Base-by-base conservation (phyloP, 805 yeast species). In the Wickerhamiella occidentalis region DNA sequence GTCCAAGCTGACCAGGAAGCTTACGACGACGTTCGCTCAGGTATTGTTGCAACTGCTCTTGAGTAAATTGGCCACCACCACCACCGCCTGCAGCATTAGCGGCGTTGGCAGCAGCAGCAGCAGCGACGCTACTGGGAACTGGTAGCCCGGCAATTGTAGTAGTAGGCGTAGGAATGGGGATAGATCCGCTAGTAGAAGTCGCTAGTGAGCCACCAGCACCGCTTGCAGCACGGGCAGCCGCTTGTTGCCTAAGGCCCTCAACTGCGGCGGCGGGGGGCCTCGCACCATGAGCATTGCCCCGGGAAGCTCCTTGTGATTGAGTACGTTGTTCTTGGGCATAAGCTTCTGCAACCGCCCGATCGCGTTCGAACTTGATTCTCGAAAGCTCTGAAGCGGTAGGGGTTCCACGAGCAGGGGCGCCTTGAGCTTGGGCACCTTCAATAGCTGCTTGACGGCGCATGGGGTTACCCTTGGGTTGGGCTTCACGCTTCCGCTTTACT, bases 301-400 rank as follows among this genome's bases (percentile, higher is more conserved):
- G 18, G 19, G 38, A 33, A 7, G 26, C 5, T 23, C 38, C 38
- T 41, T 49, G 54, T 19, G 28, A n/a, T 25, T 29, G 48, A 12
- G 51, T 44, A 45, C 55, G 51, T 47, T 56, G 58, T 46, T 59
- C 67, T 52, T 59, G 64, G 2, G 58, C 58, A 47, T 65, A 63
- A 22, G 61, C 64, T 55, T 85, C 94, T 55, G 87, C 86, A 17
- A 83, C 74, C 0, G 92, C 81, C 62, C 80, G 81, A 59, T 90
- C 97, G 51, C 95, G 73, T 55, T 90, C 96, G 55, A 71, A 78
- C 64, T 90, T 90, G 68, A 92, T 67, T 53, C 77, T 77, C 0
- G 96, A 77, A 60, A 90, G 73, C 59, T 88, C 95, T 11, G 82
- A 78, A 0, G 97, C 96, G 0, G 94, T 76, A 8, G 85, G 84